Evolutionary conservation across 345 rosid genomes (phyloP), one percentile per base, ranked within the genome.

Genomic region (Populus pruinosa): DNA sequence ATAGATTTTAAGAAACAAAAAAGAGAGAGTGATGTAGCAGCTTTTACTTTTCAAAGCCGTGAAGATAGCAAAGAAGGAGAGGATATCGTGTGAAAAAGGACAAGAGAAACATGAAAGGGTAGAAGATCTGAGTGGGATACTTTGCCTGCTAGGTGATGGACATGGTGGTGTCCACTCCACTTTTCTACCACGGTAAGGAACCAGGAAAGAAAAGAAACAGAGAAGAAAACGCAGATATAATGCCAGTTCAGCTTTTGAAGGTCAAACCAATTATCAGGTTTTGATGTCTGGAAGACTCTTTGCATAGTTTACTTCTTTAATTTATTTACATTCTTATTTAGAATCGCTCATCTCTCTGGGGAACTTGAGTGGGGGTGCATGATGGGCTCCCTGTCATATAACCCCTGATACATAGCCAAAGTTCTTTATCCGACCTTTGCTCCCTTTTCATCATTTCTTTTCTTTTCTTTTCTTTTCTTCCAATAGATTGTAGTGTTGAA

Each of bases 61-160:
- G 86, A 70, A 68, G 72, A 70, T 49, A 73, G 67, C 36, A 16
- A 50, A 8, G 75, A 39, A 31, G 75, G 62, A 33, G 53, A 23
- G 35, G 50, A 71, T 61, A 69, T 49, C 35, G 85, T 55, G 76
- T 39, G 76, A 75, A 75, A 43, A 70, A 82, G 77, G 86, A 88
- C 79, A 50, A 79, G 76, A 69, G 61, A 9, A 43, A 85, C 43
- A 72, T 56, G 82, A 83, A 79, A 68, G 25, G 67, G 82, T 77
- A 70, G 80, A 83, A 78, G 84, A 88, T 86, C 86, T 75, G 5
- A 77, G 89, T 87, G 88, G 91, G 93, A 93, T 93, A 83, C 87
- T 89, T 86, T 91, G 90, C 85, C 92, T 77, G 55, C 61, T 84
- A 77, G 75, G 81, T 75, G 85, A 81, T 87, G 76, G 71, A 86